Evolutionary conservation across 768 basidiomycete genomes (phyloP), one percentile per base, ranked within the genome.

Genomic region (Trametopsis cervina): DNA sequence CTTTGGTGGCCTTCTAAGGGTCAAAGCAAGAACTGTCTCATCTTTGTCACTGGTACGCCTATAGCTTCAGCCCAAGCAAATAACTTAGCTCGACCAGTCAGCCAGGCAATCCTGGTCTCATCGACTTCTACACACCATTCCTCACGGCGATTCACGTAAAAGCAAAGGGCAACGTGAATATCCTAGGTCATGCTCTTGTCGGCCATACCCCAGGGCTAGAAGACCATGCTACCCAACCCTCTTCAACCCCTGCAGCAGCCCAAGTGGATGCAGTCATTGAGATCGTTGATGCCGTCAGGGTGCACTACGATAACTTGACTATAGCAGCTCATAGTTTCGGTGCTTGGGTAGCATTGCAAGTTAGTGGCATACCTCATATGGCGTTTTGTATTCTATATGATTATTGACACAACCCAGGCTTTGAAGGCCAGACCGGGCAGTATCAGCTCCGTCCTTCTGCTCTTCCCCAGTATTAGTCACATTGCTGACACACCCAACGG

Each of bases 241-340:
- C 64, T 46, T 60, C 52, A 38, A 67, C 56, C 26, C 57, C 64
- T 37, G 67, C 88, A 15, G 26, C 61, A 2, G 65, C 69, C 24
- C 84, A 85, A 63, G 63, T 85, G 7, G 67, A 77, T 54, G 73
- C 70, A 44, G 74, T 76, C 25, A 57, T 83, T 21, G 75, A 80
- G 48, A 72, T 80, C 1, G 60, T 84, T 4, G 75, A 81, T 40
- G 64, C 69, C 15, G 52, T 78, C 2, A 55, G 39, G 27, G 45
- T 59, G 13, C 54, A 46, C n/a, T 74, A 66, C 55, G 52, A n/a
- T 51, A 70, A 62, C 48, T 60, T 82, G 22, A 60, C 82, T 15
- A 20, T 85, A 0, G 59, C 74, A 18, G 83, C 81, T 7, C 87
- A 90, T 53, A 86, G 83, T 46, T 76, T 89, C 12, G 88, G 88